Evolutionary conservation across 768 basidiomycete genomes (phyloP).

Genomic region (Phaeotremella fagi): DNA sequence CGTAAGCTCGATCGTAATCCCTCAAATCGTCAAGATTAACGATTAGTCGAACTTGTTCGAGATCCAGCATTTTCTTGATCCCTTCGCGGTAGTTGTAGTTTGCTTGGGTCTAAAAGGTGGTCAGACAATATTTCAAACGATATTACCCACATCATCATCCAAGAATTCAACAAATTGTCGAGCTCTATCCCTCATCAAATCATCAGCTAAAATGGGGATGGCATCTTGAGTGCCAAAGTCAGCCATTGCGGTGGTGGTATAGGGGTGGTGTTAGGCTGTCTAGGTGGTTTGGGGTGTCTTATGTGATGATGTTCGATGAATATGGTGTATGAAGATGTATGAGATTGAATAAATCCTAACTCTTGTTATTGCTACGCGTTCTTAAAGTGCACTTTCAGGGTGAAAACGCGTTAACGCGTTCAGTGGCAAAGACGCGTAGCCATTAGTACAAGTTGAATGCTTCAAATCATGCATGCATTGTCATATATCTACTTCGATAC

Average conservation of each 20-base stretch:
- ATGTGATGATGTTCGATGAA: neutral
- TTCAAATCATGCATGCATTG: no score
- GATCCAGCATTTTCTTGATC: conserved; percentile 73
- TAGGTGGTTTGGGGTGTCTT: neutral
- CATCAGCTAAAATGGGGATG: conserved; percentile 59
- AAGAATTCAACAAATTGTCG: conserved; percentile 75
- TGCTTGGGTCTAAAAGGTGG: conserved; percentile 50
- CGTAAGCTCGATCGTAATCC: conserved; percentile 81
- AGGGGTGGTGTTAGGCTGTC: neutral
- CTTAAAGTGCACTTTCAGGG: conserved; percentile 1
- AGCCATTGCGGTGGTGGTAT: conserved; percentile 22
- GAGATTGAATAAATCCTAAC: no score
- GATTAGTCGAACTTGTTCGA: conserved; percentile 78
- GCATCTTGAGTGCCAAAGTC: conserved; percentile 35
- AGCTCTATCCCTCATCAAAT: conserved; percentile 66
- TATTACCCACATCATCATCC: conserved; percentile 46
- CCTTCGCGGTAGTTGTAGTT: conserved; percentile 73
- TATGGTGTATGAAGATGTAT: neutral
- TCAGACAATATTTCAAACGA: conserved; percentile 4
- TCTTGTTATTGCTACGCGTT: no score
- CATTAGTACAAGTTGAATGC: no score
- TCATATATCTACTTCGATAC: neutral
- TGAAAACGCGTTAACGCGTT: neutral
- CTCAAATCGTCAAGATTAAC: conserved; percentile 95
- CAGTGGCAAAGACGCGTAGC: no score